Percentiles rank a stretch among this genome's conserved stretches.
Conservation (phyloP, 2,329 filamentous ascomycete species). For the Microcera coccophila region DNA sequence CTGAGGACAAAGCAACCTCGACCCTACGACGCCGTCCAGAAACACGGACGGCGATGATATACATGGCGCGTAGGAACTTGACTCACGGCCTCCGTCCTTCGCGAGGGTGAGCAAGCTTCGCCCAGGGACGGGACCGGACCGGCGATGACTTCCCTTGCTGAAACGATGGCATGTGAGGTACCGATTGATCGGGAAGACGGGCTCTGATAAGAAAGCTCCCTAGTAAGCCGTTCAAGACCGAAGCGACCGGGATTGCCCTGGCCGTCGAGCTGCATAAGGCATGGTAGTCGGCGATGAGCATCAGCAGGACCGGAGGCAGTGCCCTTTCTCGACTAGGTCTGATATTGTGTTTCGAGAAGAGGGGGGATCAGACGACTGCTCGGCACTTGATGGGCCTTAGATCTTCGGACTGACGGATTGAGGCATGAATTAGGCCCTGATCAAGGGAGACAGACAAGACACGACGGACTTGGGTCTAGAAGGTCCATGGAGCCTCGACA, state of each 20-base stretch:
- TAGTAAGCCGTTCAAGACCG: not conserved
- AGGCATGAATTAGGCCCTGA: not conserved
- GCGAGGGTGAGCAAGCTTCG: not conserved
- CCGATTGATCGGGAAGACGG: not conserved
- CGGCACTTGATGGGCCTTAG: slow-evolving; percentile 20
- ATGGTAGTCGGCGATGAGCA: slow-evolving; percentile 24
- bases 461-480: not conserved
- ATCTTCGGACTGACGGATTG: slow-evolving; percentile 2
- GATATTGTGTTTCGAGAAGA: slow-evolving; percentile 26
- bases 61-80: too few relatives aligned
- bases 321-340: slow-evolving; percentile 12
- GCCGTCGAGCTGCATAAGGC: slow-evolving; percentile 16
- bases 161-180: not conserved
- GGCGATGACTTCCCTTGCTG: not conserved
- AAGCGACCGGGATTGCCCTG: slow-evolving; percentile 18
- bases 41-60: not conserved
- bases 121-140: not conserved
- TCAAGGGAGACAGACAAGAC: not conserved
- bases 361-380: slow-evolving; percentile 17
- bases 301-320: slow-evolving; percentile 26
- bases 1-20: not conserved
- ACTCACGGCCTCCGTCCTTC: not conserved
- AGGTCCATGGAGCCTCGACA: not conserved
- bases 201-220: not conserved
- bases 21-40: not conserved